These are phyloP conservation scores for Didymella glomerata DNA, from an alignment of 2,329 filamentous ascomycete genomes.

Conservation along the genomic window DNA sequence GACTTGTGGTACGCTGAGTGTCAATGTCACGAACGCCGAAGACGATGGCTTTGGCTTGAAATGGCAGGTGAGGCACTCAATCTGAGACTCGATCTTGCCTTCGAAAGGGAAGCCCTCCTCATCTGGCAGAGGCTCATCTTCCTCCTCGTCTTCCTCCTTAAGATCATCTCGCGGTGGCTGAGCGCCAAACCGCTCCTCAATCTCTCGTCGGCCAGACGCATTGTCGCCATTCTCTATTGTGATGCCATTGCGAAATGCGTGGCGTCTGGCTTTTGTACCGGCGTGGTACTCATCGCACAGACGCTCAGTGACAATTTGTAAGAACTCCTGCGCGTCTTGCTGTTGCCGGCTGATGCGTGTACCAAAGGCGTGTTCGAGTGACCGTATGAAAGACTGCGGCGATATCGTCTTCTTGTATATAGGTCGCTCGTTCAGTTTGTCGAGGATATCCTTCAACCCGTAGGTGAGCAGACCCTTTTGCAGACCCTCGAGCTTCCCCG, in stretches of 20 bases:
- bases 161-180: conserved; percentile 38
- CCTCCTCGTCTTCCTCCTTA: conserved; percentile 42
- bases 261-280: conserved; percentile 74
- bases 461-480: conserved; percentile 85
- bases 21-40: conserved; percentile 90
- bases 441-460: conserved; percentile 90
- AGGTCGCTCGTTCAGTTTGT: conserved; percentile 90
- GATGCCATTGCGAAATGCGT: conserved; percentile 55
- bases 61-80: conserved; percentile 87
- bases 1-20: conserved; percentile 86
- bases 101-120: conserved; percentile 89
- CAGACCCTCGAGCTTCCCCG: conserved; percentile 65
- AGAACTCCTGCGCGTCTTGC: conserved; percentile 96
- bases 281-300: conserved; percentile 95
- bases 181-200: conserved; percentile 37
- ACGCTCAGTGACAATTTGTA: conserved; percentile 91
- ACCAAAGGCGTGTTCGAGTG: conserved; percentile 84
- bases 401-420: conserved; percentile 94
- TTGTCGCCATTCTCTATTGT: conserved; percentile 30
- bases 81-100: conserved; percentile 90
- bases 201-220: conserved; percentile 33
- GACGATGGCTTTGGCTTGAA: conserved; percentile 86
- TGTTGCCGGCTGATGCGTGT: conserved; percentile 93
- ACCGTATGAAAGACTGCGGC: conserved; percentile 81
- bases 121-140: conserved; percentile 33